These are phyloP conservation scores for Stephanodiscus triporus DNA, from an alignment of 108 stramenopile genomes.

Conservation along the genomic window DNA sequence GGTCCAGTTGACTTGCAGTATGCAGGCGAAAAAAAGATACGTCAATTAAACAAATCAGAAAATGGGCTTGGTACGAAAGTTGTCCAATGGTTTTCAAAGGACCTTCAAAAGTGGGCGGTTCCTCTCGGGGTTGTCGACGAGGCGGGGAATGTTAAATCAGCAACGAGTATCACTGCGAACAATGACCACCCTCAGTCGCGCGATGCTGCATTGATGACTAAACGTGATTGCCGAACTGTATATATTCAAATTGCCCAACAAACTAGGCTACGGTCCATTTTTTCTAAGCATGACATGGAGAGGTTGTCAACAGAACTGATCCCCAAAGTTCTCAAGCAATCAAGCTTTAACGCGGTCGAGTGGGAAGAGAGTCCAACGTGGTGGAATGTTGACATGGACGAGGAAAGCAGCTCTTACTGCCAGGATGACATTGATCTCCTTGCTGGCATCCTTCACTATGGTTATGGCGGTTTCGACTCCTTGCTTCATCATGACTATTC, in stretches of 20 bases:
- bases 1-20: conserved; percentile 48
- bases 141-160: conserved; percentile 52
- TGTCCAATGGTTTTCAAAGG: conserved; percentile 64
- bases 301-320: conserved; percentile 43
- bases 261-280: conserved; percentile 66
- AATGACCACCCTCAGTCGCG: conserved; percentile 50
- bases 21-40: conserved; percentile 50
- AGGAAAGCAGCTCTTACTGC: conserved; percentile 12
- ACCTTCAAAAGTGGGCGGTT: conserved; percentile 41
- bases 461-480: conserved; percentile 55
- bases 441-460: conserved; percentile 47
- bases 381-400: conserved; percentile 52
- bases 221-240: conserved; percentile 64
- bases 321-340: conserved; percentile 54
- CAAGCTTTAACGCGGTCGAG: conserved; percentile 40
- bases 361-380: conserved; percentile 73
- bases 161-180: conserved; percentile 54
- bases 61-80: conserved; percentile 75
- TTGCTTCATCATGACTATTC: conserved; percentile 40
- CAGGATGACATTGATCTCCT: conserved; percentile 58
- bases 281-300: conserved; percentile 47
- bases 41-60: conserved; percentile 54
- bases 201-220: conserved; percentile 66
- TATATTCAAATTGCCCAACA: conserved; percentile 70
- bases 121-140: conserved; percentile 60